Conservation (phyloP, 306 rosid species). For the Acacia crassicarpa region DNA sequence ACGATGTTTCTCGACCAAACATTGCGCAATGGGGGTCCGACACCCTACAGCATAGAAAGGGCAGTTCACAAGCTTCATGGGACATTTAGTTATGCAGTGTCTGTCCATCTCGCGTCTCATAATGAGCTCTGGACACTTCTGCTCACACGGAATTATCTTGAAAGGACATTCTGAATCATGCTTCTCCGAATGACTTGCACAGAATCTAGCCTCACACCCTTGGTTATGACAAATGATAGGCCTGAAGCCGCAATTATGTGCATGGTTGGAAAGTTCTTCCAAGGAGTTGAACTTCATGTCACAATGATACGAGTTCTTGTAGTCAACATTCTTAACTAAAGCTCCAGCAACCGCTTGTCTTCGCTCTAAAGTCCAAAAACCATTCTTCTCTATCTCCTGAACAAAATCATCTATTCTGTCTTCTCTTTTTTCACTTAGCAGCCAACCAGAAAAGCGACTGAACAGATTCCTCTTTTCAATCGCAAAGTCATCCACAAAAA, state of each 20-base stretch:
- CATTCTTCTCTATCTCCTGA: slow-evolving; percentile 73
- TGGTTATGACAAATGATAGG: slow-evolving; percentile 52
- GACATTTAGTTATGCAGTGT: slow-evolving; percentile 82
- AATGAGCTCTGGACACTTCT: slow-evolving; percentile 56
- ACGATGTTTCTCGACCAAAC: slow-evolving; percentile 57
- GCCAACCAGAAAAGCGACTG: slow-evolving; percentile 73
- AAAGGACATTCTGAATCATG: slow-evolving; percentile 81
- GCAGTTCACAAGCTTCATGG: slow-evolving; percentile 87
- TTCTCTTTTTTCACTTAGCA: slow-evolving; percentile 79
- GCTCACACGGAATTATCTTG: slow-evolving; percentile 81
- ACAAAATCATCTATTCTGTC: slow-evolving; percentile 83
- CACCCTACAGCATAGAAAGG: slow-evolving; percentile 81
- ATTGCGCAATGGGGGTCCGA: slow-evolving; percentile 54
- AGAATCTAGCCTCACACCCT: slow-evolving; percentile 67
- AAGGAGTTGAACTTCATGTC: slow-evolving; percentile 42
- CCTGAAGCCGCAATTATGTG: slow-evolving; percentile 52
- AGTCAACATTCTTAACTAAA: slow-evolving; percentile 75
- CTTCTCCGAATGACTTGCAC: slow-evolving; percentile 50
- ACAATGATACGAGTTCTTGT: slow-evolving; percentile 62
- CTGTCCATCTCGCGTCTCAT: slow-evolving; percentile 93
- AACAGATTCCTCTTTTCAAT: slow-evolving; percentile 67
- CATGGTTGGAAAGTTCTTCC: slow-evolving; percentile 59
- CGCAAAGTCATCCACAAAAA: slow-evolving; percentile 74
- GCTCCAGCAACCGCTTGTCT: slow-evolving; percentile 53
- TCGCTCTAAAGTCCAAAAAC: slow-evolving; percentile 71